Evolutionary conservation across 2,329 filamentous ascomycete species (phyloP).

Genomic region (Bipolaris cookei): DNA sequence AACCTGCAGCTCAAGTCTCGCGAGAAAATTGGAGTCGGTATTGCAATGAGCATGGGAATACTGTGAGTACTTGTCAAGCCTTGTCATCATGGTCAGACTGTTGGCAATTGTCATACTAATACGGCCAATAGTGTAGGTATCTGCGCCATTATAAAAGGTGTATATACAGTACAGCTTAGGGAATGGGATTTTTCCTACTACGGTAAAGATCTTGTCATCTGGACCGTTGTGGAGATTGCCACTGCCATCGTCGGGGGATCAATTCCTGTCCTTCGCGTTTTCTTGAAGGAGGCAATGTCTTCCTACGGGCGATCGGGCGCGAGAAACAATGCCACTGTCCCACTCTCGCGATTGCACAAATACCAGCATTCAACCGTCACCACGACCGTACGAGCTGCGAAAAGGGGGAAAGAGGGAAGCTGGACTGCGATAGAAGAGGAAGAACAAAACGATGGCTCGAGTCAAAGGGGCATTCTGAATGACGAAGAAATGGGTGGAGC

Average conservation of each 20-base stretch:
- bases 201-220: constrained; percentile 40
- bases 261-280: constrained; percentile 41
- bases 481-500: constrained; percentile 6
- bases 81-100: neutral
- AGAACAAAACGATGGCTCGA: neutral
- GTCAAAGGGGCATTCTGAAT: constrained; percentile 11
- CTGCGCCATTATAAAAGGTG: constrained; percentile 36
- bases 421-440: constrained; percentile 2
- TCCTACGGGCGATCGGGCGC: neutral
- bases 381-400: constrained; percentile 5
- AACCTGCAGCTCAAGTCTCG: constrained; percentile 25
- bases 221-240: constrained; percentile 40
- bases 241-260: constrained; percentile 39
- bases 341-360: constrained; percentile 3
- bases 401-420: neutral
- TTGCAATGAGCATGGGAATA: constrained; percentile 42
- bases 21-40: constrained; percentile 38
- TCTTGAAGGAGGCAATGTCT: constrained; percentile 37
- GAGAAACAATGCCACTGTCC: neutral
- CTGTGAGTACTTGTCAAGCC: constrained; percentile 18
- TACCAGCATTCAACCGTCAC: constrained; percentile 7
- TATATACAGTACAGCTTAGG: constrained; percentile 34
- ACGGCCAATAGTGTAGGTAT: constrained; percentile 25
- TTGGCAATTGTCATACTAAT: neutral
- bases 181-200: constrained; percentile 38